Percentiles rank a stretch among this genome's conserved stretches.
Evolutionary conservation across 2,329 filamentous ascomycete species (phyloP).

Genomic region (Sordariomycetes sp.): DNA sequence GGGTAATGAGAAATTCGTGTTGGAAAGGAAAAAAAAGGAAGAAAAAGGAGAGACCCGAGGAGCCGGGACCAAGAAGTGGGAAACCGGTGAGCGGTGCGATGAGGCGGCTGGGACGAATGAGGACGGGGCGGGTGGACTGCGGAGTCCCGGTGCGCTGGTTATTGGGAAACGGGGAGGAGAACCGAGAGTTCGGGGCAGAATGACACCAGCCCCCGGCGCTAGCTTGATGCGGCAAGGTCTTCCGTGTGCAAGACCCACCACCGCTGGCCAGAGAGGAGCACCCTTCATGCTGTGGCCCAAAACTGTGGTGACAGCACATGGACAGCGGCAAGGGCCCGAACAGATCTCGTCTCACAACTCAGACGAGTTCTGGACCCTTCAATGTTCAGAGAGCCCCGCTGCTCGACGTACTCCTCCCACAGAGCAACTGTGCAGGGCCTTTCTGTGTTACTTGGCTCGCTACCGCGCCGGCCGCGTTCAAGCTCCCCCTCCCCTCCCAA

Average conservation of each 20-base stretch:
- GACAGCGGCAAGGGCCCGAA: neutral
- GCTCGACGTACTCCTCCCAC: neutral
- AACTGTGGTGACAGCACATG: neutral
- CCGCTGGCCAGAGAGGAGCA: neutral
- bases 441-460: neutral
- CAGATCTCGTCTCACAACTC: neutral
- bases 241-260: neutral
- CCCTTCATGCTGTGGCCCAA: neutral
- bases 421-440: neutral
- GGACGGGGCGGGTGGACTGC: neutral
- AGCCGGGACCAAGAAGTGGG: neutral
- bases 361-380: neutral
- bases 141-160: neutral
- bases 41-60: neutral
- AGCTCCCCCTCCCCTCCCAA: neutral
- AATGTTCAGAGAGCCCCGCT: neutral
- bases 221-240: neutral
- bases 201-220: neutral
- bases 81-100: neutral
- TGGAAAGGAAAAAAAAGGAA: neutral
- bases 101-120: neutral
- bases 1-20: neutral
- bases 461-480: neutral
- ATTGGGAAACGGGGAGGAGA: neutral
- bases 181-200: neutral